Evolutionary conservation across 768 basidiomycete genomes (phyloP).

Genomic region (Fomitopsis serialis): DNA sequence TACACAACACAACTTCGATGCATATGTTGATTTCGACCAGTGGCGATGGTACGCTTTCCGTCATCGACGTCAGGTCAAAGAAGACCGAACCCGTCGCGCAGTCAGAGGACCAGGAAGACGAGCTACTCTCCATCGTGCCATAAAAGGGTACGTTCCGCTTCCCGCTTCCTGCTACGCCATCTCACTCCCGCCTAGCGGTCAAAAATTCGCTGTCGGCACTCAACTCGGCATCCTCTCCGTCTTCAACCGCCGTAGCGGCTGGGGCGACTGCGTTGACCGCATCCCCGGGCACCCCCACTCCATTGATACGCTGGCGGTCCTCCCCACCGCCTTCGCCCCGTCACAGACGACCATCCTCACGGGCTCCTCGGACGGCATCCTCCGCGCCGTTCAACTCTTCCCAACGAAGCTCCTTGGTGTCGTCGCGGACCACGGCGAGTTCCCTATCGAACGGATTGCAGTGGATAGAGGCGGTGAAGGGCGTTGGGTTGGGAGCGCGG

Average conservation of each 20-base stretch:
- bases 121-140: constrained; percentile 82
- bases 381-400: constrained; percentile 76
- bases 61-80: constrained; percentile 85
- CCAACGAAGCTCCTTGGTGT: constrained; percentile 89
- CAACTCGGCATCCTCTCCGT: constrained; percentile 86
- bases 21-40: constrained; percentile 32
- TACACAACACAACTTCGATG: too few species aligned
- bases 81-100: constrained; percentile 73
- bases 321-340: constrained; percentile 58
- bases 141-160: constrained; percentile 58
- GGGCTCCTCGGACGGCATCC: constrained; percentile 87
- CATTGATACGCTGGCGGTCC: constrained; percentile 76
- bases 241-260: constrained; percentile 83
- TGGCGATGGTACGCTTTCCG: constrained; percentile 90
- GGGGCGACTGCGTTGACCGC: constrained; percentile 89
- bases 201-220: constrained; percentile 85
- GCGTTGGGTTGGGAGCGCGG: constrained; percentile 90
- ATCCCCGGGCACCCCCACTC: constrained; percentile 92
- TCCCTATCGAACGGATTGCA: constrained; percentile 84
- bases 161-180: not conserved
- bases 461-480: constrained; percentile 51
- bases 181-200: constrained; percentile 31
- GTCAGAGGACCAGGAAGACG: constrained; percentile 96
- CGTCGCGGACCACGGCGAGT: constrained; percentile 87
- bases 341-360: constrained; percentile 71